Evolutionary conservation across 1,284 basidiomycete genomes (phyloP), one percentile per base, ranked within the genome.

Genomic region (Thelephora terrestris): DNA sequence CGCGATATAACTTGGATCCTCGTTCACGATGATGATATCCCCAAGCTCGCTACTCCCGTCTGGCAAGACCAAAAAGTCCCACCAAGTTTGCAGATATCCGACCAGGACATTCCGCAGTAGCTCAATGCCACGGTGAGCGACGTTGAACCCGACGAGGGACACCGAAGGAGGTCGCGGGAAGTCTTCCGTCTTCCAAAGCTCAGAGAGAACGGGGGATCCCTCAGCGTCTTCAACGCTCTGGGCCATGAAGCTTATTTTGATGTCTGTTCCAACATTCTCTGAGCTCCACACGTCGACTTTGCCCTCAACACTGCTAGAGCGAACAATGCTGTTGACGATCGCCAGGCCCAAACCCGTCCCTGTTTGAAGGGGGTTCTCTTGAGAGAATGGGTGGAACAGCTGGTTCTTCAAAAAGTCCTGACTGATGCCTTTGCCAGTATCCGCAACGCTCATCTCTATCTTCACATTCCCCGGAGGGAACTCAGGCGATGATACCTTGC

Each of bases 301-400:
- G 50, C 94, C 94, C 45, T 84, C 79, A 50, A 96, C 81, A 50
- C 84, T 86, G 35, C 90, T 84, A 12, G 90, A 91, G 21, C 81
- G 81, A 27, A 95, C 81, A 50, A 93, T 93, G 57, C 86, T 92
- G 71, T 91, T 92, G 61, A 97, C 94, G 56, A 98, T 98, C 20
- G 94, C 93, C 20, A 97, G 79, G n/a, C 94, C 94, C 2, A 98
- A 76, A 16, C 94, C 94, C 1, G 94, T 98, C 1, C 94, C 94
- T 2, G 91, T 85, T 59, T 95, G 91, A 7, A 91, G 63, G 1
- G 90, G 87, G 57, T 92, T 91, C 64, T 90, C 87, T 69, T 97
- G 94, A 1, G 93, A 92, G 67, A 98, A 98, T 0, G 94, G 94
- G 58, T 96, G 93, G 70, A 97, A 98, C 2, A 98, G 73, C 66